Evolutionary conservation across 2,329 filamentous ascomycete genomes (phyloP).

Genomic region (Cladosporium oxysporum): DNA sequence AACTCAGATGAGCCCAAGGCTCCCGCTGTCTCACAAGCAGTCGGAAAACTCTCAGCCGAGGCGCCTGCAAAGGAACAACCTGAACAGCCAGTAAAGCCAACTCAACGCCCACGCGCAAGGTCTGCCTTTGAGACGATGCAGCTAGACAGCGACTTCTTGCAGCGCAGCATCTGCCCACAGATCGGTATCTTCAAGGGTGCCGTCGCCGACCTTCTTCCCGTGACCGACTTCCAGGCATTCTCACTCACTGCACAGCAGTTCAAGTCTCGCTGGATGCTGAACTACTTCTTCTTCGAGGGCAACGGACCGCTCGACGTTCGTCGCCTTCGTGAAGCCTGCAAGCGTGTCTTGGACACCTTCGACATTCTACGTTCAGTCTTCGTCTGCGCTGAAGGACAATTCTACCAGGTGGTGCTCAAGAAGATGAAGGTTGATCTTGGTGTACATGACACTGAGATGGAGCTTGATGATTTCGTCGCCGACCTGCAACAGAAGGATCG

Average conservation of each 20-base stretch:
- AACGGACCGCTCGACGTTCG: constrained; percentile 25
- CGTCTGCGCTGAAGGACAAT: constrained; percentile 45
- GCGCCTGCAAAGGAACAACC: neutral
- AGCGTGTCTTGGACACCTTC: constrained; percentile 31
- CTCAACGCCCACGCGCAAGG: constrained; percentile 6
- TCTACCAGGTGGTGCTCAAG: constrained; percentile 47
- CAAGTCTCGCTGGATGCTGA: constrained; percentile 22
- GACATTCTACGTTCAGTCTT: constrained; percentile 59
- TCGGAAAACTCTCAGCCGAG: neutral
- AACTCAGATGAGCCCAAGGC: constrained; percentile 11
- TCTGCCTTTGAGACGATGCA: constrained; percentile 16
- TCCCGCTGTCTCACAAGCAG: neutral
- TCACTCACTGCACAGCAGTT: constrained; percentile 19
- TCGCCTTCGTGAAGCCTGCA: constrained; percentile 26
- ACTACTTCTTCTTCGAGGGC: constrained; percentile 30
- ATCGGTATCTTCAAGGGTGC: constrained; percentile 26
- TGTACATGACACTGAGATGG: constrained; percentile 24
- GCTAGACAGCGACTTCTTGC: constrained; percentile 16
- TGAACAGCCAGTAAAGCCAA: neutral
- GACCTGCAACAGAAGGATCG: constrained; percentile 22
- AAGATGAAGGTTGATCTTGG: constrained; percentile 40
- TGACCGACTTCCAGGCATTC: constrained; percentile 31
- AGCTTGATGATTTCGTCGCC: constrained; percentile 22
- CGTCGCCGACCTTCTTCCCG: constrained; percentile 23
- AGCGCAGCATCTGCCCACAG: constrained; percentile 31